Evolutionary conservation across 805 yeast genomes (phyloP), one percentile per base, ranked within the genome.

Genomic region (Pichia californica): DNA sequence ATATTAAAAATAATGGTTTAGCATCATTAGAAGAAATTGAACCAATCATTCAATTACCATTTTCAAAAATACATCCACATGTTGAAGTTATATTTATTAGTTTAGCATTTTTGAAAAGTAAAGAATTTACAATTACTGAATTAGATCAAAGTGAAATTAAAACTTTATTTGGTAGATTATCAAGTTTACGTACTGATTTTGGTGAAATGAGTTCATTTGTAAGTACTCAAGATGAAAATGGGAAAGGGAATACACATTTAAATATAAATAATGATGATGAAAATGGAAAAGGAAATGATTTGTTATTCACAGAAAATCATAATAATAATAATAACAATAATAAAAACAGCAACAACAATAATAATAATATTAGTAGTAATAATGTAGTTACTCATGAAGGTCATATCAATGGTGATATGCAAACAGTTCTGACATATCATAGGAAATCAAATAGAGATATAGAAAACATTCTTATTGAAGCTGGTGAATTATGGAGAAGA

Each of bases 111-210:
- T 67, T 89, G 51, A 86, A 86, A 61, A 80, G 91, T 40, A 82
- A 83, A 61, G 89, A 84, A 53, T 77, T 78, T 52, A 78, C 83
- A 31, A 70, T 89, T 43, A 72, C 86, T 50, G 97, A 89, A 58
- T 79, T 88, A 50, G 98, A 89, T 56, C 95, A 87, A 58, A 80
- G 85, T 50, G 98, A 89, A 63, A 86, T 88, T 36, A 71, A 88
- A 31, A 94, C 88, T 57, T 79, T 79, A 51, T 69, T 89, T 48
- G 77, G 77, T 48, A 74, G 81, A 31, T 57, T 74, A 37, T 77
- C 80, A 1, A 69, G 79, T 13, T 66, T 59, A 59, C 57, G 48
- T 43, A 56, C 54, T 33, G 47, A 44, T 27, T 36, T 32, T 32
- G 56, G 55, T 29, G 67, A 58, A 30, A 52, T 57, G 14, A 50